phyloP scores from a whole-genome alignment of 306 rosid genomes.

The Fragaria nilgerrensis region DNA sequence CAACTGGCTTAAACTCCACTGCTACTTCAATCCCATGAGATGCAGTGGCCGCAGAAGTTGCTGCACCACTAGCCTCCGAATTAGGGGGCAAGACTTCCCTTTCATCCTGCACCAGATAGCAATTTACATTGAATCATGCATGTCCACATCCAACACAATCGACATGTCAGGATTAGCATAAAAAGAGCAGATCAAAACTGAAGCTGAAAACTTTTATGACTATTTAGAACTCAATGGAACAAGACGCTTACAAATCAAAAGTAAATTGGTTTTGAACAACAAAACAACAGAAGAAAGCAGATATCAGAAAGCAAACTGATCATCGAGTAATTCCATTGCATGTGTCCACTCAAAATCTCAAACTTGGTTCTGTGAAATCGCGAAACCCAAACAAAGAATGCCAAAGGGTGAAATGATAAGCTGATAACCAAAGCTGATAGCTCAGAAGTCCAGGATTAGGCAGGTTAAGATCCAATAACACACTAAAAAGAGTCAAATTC shows the following conservation, averaged over 20 bases:
- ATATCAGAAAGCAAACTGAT: background rate
- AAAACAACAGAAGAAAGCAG: background rate
- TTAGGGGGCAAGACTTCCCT: conserved; percentile 62
- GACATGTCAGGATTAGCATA: background rate
- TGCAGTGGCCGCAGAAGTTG: conserved; percentile 40
- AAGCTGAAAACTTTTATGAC: background rate
- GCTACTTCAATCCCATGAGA: conserved; percentile 93
- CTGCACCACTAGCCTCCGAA: conserved; percentile 41
- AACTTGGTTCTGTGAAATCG: background rate
- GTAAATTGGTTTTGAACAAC: background rate
- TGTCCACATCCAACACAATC: background rate
- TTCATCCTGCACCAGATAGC: conserved; percentile 55
- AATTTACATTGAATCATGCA: conserved; percentile 9
- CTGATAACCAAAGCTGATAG: background rate
- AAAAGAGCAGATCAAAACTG: background rate
- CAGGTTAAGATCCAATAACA: background rate
- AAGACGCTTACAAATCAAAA: background rate
- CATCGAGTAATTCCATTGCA: background rate
- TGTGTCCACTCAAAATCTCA: background rate
- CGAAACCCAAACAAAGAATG: background rate
- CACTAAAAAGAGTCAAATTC: background rate
- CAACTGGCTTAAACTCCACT: conserved; percentile 92
- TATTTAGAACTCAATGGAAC: background rate
- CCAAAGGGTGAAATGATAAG: background rate
- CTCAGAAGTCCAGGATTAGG: background rate